Evolutionary conservation across 768 basidiomycete genomes (phyloP).

Genomic region (Arthromyces matolae): DNA sequence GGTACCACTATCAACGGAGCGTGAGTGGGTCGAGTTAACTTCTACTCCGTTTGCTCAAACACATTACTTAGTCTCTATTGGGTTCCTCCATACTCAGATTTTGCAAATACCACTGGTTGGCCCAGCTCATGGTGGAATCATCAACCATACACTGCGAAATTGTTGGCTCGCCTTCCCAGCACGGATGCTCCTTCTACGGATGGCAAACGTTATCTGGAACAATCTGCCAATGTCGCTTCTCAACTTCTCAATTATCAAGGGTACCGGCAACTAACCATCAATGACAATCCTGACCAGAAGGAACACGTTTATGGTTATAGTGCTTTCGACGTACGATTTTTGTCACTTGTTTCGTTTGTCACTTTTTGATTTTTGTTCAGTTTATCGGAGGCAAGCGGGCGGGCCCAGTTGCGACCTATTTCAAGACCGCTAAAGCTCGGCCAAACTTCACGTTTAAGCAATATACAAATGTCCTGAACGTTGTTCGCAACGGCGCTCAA

Average conservation of each 20-base stretch:
- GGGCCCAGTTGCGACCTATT: slow-evolving; percentile 59
- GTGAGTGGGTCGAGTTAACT: slow-evolving; percentile 28
- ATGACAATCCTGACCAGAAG: slow-evolving; percentile 51
- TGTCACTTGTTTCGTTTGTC: too few species aligned
- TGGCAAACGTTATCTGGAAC: slow-evolving; percentile 53
- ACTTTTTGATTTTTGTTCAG: slow-evolving; percentile 16
- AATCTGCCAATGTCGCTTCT: slow-evolving; percentile 41
- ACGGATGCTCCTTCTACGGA: slow-evolving; percentile 60
- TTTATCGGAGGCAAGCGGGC: slow-evolving; percentile 45
- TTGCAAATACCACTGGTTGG: slow-evolving; percentile 48
- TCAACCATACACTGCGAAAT: slow-evolving; percentile 42
- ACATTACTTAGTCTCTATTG: slow-evolving; percentile 50
- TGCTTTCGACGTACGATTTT: slow-evolving; percentile 32
- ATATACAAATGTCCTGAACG: slow-evolving; percentile 45
- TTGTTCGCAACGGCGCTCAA: slow-evolving; percentile 52
- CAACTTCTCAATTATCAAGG: slow-evolving; percentile 46
- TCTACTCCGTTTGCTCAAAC: background rate
- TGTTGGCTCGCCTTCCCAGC: slow-evolving; percentile 48
- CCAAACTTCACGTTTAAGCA: slow-evolving; percentile 49
- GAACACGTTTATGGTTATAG: slow-evolving; percentile 60
- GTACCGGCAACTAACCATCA: slow-evolving; percentile 51
- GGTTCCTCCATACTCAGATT: slow-evolving; percentile 50
- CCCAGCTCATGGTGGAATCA: slow-evolving; percentile 54
- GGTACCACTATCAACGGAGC: slow-evolving; percentile 64
- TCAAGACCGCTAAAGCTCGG: slow-evolving; percentile 50